Percentiles rank a stretch among this genome's conserved stretches.
Evolutionary conservation across 192 early-diverging fungal genomes (phyloP).

Genomic region (Chytriomyces sp.): DNA sequence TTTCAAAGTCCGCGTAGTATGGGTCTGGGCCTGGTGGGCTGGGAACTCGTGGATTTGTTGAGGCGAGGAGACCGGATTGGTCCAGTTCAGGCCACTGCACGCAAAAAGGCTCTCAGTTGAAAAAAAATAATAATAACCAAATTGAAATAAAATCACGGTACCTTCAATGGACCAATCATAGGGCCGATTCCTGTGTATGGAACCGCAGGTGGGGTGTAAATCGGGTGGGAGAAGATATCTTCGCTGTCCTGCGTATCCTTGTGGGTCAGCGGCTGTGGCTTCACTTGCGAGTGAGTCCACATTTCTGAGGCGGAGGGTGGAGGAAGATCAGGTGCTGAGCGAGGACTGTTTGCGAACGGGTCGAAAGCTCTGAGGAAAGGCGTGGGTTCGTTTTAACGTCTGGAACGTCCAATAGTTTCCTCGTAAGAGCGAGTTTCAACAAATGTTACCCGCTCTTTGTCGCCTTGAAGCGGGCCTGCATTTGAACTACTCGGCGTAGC

Average conservation of each 20-base stretch:
- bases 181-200: conserved; percentile 40
- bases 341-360: conserved; percentile 24
- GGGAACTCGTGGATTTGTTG: conserved; percentile 27
- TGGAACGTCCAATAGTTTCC: too few species aligned
- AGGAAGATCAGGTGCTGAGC: conserved; percentile 1
- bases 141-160: too few species aligned
- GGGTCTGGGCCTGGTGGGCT: conserved; percentile 37
- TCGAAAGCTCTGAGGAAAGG: conserved; percentile 14
- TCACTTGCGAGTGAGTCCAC: conserved; percentile 19
- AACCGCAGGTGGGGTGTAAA: conserved; percentile 50
- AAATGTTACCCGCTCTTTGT: too few species aligned
- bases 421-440: too few species aligned
- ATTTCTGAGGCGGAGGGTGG: conserved; percentile 10
- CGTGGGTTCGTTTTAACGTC: too few species aligned
- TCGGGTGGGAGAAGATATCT: conserved; percentile 45
- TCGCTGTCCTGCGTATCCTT: conserved; percentile 34
- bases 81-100: neutral
- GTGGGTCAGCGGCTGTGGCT: neutral
- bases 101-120: neutral
- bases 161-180: conserved; percentile 42
- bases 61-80: neutral
- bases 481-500: too few species aligned
- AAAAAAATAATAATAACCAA: too few species aligned
- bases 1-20: conserved; percentile 40
- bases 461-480: too few species aligned